These are phyloP conservation scores for Fusarium odoratissimum DNA, from an alignment of 2,329 filamentous ascomycete genomes.

Conservation along the genomic window DNA sequence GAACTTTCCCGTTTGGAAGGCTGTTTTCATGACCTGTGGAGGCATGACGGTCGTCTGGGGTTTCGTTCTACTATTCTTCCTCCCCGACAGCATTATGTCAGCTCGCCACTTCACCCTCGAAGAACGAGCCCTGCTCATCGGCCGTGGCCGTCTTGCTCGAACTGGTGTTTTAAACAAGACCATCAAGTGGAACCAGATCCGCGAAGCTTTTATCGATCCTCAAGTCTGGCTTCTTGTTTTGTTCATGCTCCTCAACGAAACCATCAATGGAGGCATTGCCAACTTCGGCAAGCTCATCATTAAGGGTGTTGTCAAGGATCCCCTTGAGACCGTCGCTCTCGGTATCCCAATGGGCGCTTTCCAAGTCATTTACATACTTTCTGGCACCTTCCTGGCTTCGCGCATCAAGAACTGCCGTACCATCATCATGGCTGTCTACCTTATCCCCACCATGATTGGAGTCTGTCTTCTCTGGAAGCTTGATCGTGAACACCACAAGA, in stretches of 20 bases:
- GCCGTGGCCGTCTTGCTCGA: constrained; percentile 66
- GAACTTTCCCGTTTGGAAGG: constrained; percentile 58
- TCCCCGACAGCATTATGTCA: constrained; percentile 60
- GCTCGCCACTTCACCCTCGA: constrained; percentile 37
- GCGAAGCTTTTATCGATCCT: constrained; percentile 60
- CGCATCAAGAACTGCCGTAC: constrained; percentile 61
- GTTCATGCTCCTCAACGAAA: constrained; percentile 67
- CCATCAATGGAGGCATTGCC: constrained; percentile 63
- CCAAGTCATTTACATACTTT: constrained; percentile 63
- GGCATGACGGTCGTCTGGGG: constrained; percentile 60
- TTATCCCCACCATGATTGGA: constrained; percentile 62
- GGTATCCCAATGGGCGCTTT: constrained; percentile 66
- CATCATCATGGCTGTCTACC: constrained; percentile 61
- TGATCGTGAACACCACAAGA: constrained; percentile 49
- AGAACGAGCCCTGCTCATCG: constrained; percentile 63
- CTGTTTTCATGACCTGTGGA: constrained; percentile 65
- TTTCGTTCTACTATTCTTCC: constrained; percentile 54
- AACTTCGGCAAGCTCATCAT: constrained; percentile 66
- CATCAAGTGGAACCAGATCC: constrained; percentile 61
- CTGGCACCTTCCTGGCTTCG: constrained; percentile 62
- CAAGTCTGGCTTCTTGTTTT: constrained; percentile 64
- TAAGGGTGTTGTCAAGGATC: constrained; percentile 55
- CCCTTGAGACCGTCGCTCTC: constrained; percentile 57
- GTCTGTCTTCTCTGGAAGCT: constrained; percentile 62
- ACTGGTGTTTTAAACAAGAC: constrained; percentile 60